Base-by-base conservation (phyloP, 2,329 filamentous ascomycete species). In the Alternaria rosae region DNA sequence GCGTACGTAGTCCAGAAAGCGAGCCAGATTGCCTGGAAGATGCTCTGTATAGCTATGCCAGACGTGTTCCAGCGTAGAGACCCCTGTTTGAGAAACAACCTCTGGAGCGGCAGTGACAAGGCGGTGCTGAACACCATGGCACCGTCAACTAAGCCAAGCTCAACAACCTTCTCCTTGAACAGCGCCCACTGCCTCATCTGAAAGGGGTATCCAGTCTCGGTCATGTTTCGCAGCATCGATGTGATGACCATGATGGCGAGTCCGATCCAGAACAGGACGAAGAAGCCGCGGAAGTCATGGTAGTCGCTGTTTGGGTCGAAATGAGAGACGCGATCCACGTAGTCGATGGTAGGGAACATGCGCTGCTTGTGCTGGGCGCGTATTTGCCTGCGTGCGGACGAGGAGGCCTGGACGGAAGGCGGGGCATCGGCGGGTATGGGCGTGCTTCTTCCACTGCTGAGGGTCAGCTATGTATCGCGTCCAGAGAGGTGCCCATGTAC, bases 181-280 rank as follows among this genome's bases (percentile, higher is more conserved):
- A 97, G 83, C 56, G 86, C 86, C 92, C 94, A 98, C 68, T 98
- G 96, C 78, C 92, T 86, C 53, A 96, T 88, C 73, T 91, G 88
- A 71, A 98, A 83, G 15, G 94, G 92, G 76, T 91, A 92, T 21
- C 95, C 95, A 0, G 93, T 97, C 77, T 98, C 95, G 79, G 94
- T 97, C 75, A 95, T 88, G 79, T 97, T 98, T 73, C 94, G 89
- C 74, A 97, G 82, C 84, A 93, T 92, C n/a, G 92, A 92, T 3
- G 94, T 98, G 65, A 97, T 90, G 72, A 94, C 93, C 94, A 99
- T 97, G 79, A 99, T 97, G 70, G 92, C 92, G 62, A 99, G 85
- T 10, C 93, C 93, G 68, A 99, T 94, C 95, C 95, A 99, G 82
- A 99, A 99, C 38, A 99, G 87, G 56, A 95, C 92, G 82, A 97